Conservation (phyloP, 106 monocot genomes). For the Apostasia shenzhenica region DNA sequence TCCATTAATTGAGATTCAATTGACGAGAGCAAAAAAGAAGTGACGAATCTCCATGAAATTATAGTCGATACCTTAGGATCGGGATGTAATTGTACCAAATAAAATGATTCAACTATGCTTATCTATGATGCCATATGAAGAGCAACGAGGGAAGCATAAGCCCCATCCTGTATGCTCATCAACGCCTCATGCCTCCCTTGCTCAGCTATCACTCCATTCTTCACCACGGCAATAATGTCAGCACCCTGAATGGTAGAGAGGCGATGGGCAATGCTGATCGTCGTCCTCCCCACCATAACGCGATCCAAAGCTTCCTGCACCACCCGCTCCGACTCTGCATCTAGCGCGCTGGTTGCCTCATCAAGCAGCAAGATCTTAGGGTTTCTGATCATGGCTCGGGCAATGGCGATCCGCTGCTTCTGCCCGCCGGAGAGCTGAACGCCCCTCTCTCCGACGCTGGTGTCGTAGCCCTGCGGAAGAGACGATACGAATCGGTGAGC, state of each 20-base stretch:
- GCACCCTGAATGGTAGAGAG: slow-evolving; percentile 55
- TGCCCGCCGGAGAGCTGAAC: slow-evolving; percentile 77
- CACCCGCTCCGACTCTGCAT: slow-evolving; percentile 62
- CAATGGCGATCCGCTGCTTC: slow-evolving; percentile 79
- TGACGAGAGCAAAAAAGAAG: too few species aligned
- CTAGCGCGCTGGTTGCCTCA: slow-evolving; percentile 75
- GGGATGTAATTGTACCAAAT: background rate
- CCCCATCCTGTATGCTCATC: slow-evolving; percentile 24
- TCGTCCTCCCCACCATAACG: slow-evolving; percentile 48
- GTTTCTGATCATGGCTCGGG: slow-evolving; percentile 58
- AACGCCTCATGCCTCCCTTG: slow-evolving; percentile 56
- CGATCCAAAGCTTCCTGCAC: slow-evolving; percentile 72
- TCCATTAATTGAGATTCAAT: too few species aligned
- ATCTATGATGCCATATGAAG: slow-evolving; percentile 18
- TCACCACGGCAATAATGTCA: slow-evolving; percentile 53
- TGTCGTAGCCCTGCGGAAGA: slow-evolving; percentile 67
- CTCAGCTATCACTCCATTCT: slow-evolving; percentile 57
- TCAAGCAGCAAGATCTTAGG: slow-evolving; percentile 65
- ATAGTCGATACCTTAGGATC: too few species aligned
- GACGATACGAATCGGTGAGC: slow-evolving; percentile 59
- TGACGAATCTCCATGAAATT: too few species aligned
- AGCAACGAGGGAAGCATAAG: slow-evolving; percentile 60
- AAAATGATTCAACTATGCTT: background rate
- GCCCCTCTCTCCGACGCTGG: slow-evolving; percentile 60
- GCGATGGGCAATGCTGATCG: slow-evolving; percentile 55